Percentiles rank a stretch among this genome's conserved stretches.
These are phyloP conservation scores for Plenodomus biglobosus DNA, from an alignment of 2,329 filamentous ascomycete genomes.

Conservation along the genomic window DNA sequence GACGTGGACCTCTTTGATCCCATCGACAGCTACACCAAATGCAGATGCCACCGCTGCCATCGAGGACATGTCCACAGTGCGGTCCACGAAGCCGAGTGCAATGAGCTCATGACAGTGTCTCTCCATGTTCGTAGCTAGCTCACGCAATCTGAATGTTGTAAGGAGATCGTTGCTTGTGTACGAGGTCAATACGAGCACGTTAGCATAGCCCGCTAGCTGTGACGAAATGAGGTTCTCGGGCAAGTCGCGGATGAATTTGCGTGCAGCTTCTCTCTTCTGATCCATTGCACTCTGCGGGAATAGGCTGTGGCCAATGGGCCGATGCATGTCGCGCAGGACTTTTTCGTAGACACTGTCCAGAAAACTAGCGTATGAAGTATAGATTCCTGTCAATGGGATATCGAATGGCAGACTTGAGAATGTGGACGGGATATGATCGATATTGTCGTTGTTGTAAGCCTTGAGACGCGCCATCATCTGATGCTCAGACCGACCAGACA, in stretches of 20 bases:
- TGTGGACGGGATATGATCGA: not conserved
- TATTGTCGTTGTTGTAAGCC: not conserved
- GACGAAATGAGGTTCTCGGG: not conserved
- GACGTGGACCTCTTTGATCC: conserved; percentile 6
- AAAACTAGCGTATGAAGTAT: not conserved
- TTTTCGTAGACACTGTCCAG: conserved; percentile 4
- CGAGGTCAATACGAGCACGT: not conserved
- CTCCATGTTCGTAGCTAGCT: not conserved
- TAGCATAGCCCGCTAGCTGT: conserved; percentile 6
- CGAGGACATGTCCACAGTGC: conserved; percentile 1
- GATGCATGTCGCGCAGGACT: conserved; percentile 8
- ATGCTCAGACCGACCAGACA: not conserved
- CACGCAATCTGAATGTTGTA: not conserved
- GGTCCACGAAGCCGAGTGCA: conserved; percentile 6
- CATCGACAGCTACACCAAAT: conserved; percentile 7
- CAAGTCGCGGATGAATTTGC: conserved; percentile 8
- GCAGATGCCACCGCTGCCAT: conserved; percentile 6
- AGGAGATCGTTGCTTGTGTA: conserved; percentile 4
- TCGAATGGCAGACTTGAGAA: conserved; percentile 3
- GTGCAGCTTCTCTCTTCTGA: conserved; percentile 2
- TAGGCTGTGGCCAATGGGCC: conserved; percentile 4
- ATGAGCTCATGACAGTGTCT: conserved; percentile 3
- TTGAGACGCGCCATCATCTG: not conserved
- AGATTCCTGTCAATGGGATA: not conserved
- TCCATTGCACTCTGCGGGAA: conserved; percentile 4